Evolutionary conservation across 805 yeast genomes (phyloP).

Genomic region (Barnettozyma salicaria): DNA sequence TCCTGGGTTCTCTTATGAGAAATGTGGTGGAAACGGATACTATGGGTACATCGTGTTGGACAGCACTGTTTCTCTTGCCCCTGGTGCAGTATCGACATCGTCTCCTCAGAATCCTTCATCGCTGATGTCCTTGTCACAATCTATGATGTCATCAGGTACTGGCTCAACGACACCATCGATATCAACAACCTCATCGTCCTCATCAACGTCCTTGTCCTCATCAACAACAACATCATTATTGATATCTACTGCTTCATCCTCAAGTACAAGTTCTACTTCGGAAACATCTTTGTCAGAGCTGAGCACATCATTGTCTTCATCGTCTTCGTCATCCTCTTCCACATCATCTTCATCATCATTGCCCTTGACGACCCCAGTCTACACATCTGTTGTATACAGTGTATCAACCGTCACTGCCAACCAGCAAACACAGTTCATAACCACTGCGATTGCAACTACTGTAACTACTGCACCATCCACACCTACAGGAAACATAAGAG

Average conservation of each 20-base stretch:
- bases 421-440: constrained; percentile 9
- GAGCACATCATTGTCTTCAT: constrained; percentile 5
- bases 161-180: no score
- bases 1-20: constrained; percentile 36
- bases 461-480: constrained; percentile 13
- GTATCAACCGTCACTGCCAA: constrained; percentile 8
- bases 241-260: no score
- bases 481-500: background rate
- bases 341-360: constrained; percentile 8
- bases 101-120: no score
- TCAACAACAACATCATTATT: no score
- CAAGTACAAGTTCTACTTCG: constrained; percentile 18
- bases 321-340: constrained; percentile 8
- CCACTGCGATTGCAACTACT: constrained; percentile 9
- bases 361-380: constrained; percentile 7
- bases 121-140: no score
- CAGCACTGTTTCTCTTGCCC: constrained; percentile 6
- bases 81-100: constrained; percentile 13
- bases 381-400: constrained; percentile 8
- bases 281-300: constrained; percentile 8
- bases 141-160: no score
- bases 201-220: no score
- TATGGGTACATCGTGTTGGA: constrained; percentile 36
- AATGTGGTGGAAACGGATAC: constrained; percentile 36
- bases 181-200: no score